Base-by-base conservation (phyloP, 1,284 basidiomycete genomes). In the Pisolithus thermaeus region DNA sequence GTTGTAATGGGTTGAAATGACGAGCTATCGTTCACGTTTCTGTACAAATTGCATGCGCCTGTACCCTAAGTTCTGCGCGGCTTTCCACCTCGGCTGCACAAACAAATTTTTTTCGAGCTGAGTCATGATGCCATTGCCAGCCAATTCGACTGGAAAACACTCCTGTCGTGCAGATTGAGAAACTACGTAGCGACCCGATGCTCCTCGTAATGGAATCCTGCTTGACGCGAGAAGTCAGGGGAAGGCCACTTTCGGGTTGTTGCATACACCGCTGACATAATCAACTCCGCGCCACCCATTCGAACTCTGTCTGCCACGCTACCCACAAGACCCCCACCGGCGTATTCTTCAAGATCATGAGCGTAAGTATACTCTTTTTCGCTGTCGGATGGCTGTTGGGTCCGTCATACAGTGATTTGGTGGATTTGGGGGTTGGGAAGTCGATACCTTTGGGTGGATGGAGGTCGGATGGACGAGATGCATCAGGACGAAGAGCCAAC, bases 1-100 rank as follows among this genome's bases (percentile, higher is more conserved):
- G 58, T 58, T 43, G 35, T 51, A 49, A 68, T 68, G 65, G 51
- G 49, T 37, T 39, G 36, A 46, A 50, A 3, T 14, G 6, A 50
- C n/a, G 18, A 16, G 18, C 22, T 22, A 8, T 18, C 12, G 22
- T 18, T 8, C 18, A 20, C 7, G 20, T 22, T 12, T 20, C 20
- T 39, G 7, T 38, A 38, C 38, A 18, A 18, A 35, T 5, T 35
- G 32, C 12, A 35, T 35, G 11, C 12, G 14, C 14, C 32, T 5
- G 32, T 35, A 5, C 32, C 12, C 32, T 12, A 35, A n/a, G n/a
- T n/a, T 35, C 32, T 5, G 32, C 32, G 12, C 30, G 11, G 11
- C 9, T 12, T 30, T 30, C 30, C 8, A 30, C 11, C 30, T 30
- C 5, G 32, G 3, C 12, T 16, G 32, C 12, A 35, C 32, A 35